Evolutionary conservation across 179 eudicot genomes (phyloP).

Genomic region (Drosera spatulata): DNA sequence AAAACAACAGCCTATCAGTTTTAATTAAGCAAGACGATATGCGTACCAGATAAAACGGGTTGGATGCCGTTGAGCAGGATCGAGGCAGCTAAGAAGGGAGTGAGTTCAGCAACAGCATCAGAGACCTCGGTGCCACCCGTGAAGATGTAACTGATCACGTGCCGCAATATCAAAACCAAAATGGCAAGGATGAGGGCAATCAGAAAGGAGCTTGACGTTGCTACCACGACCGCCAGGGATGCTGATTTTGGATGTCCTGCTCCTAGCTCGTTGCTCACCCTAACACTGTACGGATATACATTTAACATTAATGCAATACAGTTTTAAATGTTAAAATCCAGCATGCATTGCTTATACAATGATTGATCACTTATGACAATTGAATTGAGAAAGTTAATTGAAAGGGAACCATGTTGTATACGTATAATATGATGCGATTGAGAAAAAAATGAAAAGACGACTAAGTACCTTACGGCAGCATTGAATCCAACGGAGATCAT

Average conservation of each 20-base stretch:
- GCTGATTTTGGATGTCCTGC: constrained; percentile 52
- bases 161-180: constrained; percentile 30
- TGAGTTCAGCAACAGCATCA: constrained; percentile 36
- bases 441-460: not conserved
- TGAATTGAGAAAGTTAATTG: no score
- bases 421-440: no score
- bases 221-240: constrained; percentile 35
- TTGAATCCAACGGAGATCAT: constrained; percentile 48
- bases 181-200: constrained; percentile 23
- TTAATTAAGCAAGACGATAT: no score
- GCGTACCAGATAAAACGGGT: constrained; percentile 36
- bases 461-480: constrained; percentile 46
- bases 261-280: constrained; percentile 53
- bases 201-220: constrained; percentile 20
- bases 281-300: constrained; percentile 20
- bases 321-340: no score
- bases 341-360: no score
- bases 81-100: constrained; percentile 35
- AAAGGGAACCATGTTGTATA: no score
- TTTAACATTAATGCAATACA: no score
- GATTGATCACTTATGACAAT: no score
- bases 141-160: constrained; percentile 33
- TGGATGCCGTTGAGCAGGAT: constrained; percentile 34
- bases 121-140: constrained; percentile 34
- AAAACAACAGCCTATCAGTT: no score